A percentile compares a stretch with the other conserved stretches of the same genome.
Conservation (phyloP, 1,139 yeast genomes). For the Wickerhamiella pararugosa region DNA sequence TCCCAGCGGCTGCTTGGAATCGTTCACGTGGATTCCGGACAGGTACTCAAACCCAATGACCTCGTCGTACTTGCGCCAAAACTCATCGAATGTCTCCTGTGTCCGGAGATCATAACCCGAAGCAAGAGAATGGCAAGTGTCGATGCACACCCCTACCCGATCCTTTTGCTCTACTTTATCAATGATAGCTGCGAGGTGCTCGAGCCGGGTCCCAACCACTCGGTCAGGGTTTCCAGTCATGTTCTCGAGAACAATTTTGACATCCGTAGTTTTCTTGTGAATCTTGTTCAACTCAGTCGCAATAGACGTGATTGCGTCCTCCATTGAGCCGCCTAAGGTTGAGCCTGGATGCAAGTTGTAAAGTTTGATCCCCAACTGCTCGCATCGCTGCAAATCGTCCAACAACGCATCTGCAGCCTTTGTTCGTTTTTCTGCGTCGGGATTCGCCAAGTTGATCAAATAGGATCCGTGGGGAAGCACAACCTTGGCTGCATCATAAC, state of each 20-base stretch:
- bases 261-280: constrained; percentile 54
- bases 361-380: constrained; percentile 62
- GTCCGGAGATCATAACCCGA: constrained; percentile 85
- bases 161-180: constrained; percentile 58
- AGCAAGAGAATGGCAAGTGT: constrained; percentile 90
- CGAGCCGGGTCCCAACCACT: constrained; percentile 65
- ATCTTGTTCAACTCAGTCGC: constrained; percentile 74
- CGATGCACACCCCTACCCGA: constrained; percentile 86
- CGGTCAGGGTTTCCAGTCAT: constrained; percentile 94
- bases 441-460: constrained; percentile 82
- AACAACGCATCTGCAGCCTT: constrained; percentile 68
- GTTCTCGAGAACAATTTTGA: constrained; percentile 80
- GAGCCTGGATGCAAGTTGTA: constrained; percentile 97
- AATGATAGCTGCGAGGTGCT: constrained; percentile 64
- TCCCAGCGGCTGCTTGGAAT: constrained; percentile 84
- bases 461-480: constrained; percentile 91
- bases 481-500: constrained; percentile 55
- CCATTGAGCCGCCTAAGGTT: constrained; percentile 49
- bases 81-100: constrained; percentile 38
- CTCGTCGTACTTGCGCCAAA: constrained; percentile 63
- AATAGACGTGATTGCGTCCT: constrained; percentile 45
- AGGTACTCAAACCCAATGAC: constrained; percentile 62
- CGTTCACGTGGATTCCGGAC: constrained; percentile 75
- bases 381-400: constrained; percentile 82
- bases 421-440: constrained; percentile 62